phyloP scores from a whole-genome alignment of 2,329 filamentous ascomycete species.

The Aspergillus fischeri region DNA sequence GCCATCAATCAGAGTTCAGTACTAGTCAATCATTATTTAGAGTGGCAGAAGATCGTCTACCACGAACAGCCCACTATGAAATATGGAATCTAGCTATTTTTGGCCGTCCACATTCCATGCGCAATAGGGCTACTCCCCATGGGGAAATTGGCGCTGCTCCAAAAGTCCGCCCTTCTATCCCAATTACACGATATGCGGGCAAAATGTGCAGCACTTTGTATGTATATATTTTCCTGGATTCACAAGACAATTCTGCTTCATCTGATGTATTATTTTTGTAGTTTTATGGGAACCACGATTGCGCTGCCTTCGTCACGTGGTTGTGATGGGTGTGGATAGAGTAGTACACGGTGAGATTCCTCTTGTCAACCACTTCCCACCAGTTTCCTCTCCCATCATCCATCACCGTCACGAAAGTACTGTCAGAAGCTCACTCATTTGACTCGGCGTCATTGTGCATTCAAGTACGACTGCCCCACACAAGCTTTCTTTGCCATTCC shows the following conservation, averaged over 20 bases:
- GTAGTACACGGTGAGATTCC: background rate
- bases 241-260: background rate
- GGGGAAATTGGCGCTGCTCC: background rate
- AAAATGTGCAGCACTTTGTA: background rate
- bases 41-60: background rate
- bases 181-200: background rate
- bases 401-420: background rate
- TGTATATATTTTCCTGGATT: background rate
- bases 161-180: background rate
- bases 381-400: background rate
- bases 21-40: background rate
- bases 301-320: background rate
- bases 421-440: background rate
- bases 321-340: background rate
- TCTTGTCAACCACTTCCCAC: background rate
- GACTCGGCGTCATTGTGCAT: background rate
- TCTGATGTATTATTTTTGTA: background rate
- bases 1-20: background rate
- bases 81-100: background rate
- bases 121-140: background rate
- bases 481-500: background rate
- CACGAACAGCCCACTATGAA: background rate
- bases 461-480: background rate
- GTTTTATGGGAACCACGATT: background rate
- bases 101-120: background rate